Percentiles rank a stretch among this genome's conserved stretches.
phyloP scores from a whole-genome alignment of 257 asterid species.

The Ilex asprella region DNA sequence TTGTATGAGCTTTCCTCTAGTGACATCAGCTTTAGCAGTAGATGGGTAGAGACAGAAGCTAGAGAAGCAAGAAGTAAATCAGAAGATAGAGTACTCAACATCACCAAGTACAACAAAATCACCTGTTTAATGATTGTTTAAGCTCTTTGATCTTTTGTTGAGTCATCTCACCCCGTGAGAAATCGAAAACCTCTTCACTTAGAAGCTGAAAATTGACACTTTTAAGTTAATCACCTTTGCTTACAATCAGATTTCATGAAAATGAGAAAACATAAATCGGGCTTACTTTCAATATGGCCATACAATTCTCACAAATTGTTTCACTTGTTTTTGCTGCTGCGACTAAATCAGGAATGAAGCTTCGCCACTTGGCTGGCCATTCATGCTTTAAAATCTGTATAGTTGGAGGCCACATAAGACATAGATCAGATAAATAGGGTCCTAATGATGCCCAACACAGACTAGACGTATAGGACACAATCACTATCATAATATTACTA shows the following conservation, averaged over 20 bases:
- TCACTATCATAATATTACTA: no score
- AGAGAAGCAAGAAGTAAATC: neutral
- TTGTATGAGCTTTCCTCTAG: no score
- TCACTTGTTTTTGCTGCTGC: constrained; percentile 97
- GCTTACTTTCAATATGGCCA: constrained; percentile 85
- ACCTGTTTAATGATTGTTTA: constrained; percentile 92
- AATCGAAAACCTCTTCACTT: constrained; percentile 99
- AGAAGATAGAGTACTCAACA: neutral
- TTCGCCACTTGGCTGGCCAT: constrained; percentile 94
- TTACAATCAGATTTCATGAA: neutral
- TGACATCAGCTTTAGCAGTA: no score
- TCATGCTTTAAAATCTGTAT: constrained; percentile 94
- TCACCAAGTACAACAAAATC: neutral
- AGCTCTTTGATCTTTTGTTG: constrained; percentile 96
- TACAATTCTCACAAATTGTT: constrained; percentile 98
- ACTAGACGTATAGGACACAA: no score
- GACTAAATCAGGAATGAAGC: constrained; percentile 92
- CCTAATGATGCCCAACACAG: neutral
- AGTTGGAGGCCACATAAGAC: constrained; percentile 8
- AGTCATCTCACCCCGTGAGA: constrained; percentile 99
- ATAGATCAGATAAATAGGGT: constrained; percentile 2
- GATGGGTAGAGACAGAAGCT: no score
- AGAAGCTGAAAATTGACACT: constrained; percentile 58
- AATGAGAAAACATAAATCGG: constrained; percentile 7
- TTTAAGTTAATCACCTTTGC: constrained; percentile 12